These are phyloP conservation scores for Aeschynomene evenia DNA, from an alignment of 306 rosid species.

Conservation along the genomic window DNA sequence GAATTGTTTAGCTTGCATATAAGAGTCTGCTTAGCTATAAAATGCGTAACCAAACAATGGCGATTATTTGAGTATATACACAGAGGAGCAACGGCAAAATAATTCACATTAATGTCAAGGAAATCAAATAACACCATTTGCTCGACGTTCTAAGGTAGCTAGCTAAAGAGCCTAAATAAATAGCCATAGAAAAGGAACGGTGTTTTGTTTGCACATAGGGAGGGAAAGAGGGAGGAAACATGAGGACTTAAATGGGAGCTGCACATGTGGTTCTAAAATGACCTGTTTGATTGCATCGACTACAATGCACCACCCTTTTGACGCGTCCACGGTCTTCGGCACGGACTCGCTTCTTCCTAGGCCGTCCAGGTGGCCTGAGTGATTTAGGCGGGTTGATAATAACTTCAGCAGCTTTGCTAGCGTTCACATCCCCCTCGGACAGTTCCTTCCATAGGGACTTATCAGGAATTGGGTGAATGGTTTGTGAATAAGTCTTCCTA, in stretches of 20 bases:
- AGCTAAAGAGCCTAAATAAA: slow-evolving; percentile 36
- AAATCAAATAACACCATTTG: slow-evolving; percentile 27
- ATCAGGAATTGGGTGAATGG: slow-evolving; percentile 89
- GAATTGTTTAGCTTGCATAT: background rate
- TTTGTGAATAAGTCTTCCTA: slow-evolving; percentile 81
- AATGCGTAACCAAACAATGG: background rate
- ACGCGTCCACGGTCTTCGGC: slow-evolving; percentile 88
- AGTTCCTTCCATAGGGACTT: slow-evolving; percentile 78
- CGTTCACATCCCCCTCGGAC: slow-evolving; percentile 54
- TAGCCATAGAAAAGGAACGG: slow-evolving; percentile 29
- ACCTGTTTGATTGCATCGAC: slow-evolving; percentile 90
- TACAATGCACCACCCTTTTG: slow-evolving; percentile 87
- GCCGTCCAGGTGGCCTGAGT: slow-evolving; percentile 79
- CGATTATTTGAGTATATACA: slow-evolving; percentile 30
- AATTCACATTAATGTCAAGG: slow-evolving; percentile 35
- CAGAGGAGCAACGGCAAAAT: slow-evolving; percentile 17
- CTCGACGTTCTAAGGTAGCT: slow-evolving; percentile 34
- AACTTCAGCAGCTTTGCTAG: slow-evolving; percentile 40
- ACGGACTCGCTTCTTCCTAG: slow-evolving; percentile 80
- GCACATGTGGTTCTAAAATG: slow-evolving; percentile 95
- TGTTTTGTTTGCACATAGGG: slow-evolving; percentile 29
- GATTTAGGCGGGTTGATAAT: slow-evolving; percentile 76
- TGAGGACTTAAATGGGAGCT: slow-evolving; percentile 58
- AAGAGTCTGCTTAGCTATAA: background rate
- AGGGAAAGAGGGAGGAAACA: too few relatives aligned